Evolutionary conservation across 2,329 filamentous ascomycete species (phyloP).

Genomic region (Epicoccum sorghinum): DNA sequence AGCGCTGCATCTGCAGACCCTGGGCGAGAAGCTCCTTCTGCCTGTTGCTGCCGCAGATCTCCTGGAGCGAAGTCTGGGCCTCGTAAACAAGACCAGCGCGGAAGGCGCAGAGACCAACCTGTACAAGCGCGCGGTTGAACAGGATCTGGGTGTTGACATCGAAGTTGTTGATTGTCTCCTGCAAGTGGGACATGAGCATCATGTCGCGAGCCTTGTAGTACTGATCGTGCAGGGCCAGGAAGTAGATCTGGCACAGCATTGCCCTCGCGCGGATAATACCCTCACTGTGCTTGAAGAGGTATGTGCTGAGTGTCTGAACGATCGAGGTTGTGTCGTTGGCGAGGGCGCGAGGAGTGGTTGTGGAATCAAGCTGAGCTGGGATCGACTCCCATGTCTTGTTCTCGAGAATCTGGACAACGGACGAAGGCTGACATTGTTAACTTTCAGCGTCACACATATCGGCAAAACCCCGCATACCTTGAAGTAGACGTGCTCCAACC

Average conservation of each 20-base stretch:
- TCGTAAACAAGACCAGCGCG: constrained; percentile 96
- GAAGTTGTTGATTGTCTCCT: constrained; percentile 96
- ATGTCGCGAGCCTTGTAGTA: constrained; percentile 98
- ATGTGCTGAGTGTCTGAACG: constrained; percentile 88
- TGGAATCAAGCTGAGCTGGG: constrained; percentile 72
- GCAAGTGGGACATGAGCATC: constrained; percentile 99
- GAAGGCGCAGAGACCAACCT: constrained; percentile 98
- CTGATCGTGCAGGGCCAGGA: constrained; percentile 94
- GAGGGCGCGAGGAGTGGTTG: constrained; percentile 76
- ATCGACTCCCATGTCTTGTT: constrained; percentile 90
- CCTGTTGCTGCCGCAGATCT: constrained; percentile 95
- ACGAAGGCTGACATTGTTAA: constrained; percentile 68
- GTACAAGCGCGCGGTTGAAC: constrained; percentile 96
- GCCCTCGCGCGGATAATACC: constrained; percentile 94
- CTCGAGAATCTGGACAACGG: constrained; percentile 92
- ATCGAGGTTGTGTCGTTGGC: constrained; percentile 74
- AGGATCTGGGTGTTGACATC: constrained; percentile 97
- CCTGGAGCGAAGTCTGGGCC: constrained; percentile 94
- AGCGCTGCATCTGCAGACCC: constrained; percentile 97
- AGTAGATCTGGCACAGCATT: constrained; percentile 99
- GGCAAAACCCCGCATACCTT: constrained; percentile 65
- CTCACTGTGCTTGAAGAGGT: constrained; percentile 92
- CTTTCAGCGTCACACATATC: not conserved
- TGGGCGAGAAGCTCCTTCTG: constrained; percentile 98
- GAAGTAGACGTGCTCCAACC: constrained; percentile 98